Evolutionary conservation across 2,329 filamentous ascomycete genomes (phyloP), one percentile per base, ranked within the genome.

Genomic region (Sclerotinia trifoliorum): DNA sequence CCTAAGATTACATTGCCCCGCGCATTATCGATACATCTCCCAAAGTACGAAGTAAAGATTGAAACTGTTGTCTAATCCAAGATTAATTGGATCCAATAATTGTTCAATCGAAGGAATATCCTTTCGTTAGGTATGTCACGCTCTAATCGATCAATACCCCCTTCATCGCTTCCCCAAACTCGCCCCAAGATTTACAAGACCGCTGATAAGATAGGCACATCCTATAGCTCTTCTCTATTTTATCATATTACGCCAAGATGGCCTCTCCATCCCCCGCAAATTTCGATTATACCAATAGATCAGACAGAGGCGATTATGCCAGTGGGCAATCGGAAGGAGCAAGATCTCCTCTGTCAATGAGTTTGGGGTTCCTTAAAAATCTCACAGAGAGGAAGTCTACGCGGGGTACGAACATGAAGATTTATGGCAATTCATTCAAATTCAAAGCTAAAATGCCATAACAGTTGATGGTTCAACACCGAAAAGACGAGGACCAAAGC

Each of bases 401-500:
- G n/a, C 85, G 90, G 84, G 90, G 91, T 92, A 80, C 75, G 78
- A 56, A 60, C 11, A 13, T 13, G 46, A 54, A 55, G 51, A 21
- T 55, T 35, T 54, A 21, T 65, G 29, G 32, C 61, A 68, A 54
- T 26, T 42, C 51, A 11, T 48, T 21, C 6, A 29, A 15, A 11
- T 32, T 19, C 21, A 35, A 24, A 5, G 39, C 55, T 69, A 74
- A 66, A 72, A 54, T 62, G 13, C 44, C 51, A 24, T 29, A 32
- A 66, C 51, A 71, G 69, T 68, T 90, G 94, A 97, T 82, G 94
- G 93, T 57, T 90, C 95, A 76, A 85, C 90, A 11, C 88, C 92
- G 3, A 99, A 98, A 81, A 88, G 92, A 73, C 88, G 95, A 79
- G 95, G 95, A 1, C 95, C 95, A 0, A 98, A 98, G 78, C 95